Evolutionary conservation across 2,329 filamentous ascomycete genomes (phyloP), one percentile per base, ranked within the genome.

Genomic region (Sordariomycetes sp.): DNA sequence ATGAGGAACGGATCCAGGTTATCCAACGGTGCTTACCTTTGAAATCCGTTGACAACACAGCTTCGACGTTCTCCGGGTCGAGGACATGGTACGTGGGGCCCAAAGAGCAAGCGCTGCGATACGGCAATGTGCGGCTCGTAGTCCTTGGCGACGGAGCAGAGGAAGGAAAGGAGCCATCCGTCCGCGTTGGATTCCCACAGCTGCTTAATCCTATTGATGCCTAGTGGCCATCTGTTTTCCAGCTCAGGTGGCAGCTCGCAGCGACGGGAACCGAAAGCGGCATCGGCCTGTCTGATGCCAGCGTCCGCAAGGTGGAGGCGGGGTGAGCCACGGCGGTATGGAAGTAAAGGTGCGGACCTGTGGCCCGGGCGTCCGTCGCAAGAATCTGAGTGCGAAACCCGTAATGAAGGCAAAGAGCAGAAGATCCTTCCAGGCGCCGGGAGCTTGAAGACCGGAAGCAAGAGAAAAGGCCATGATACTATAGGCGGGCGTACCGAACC

Each of bases 11-110:
- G n/a, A n/a, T n/a, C n/a, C 28, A 32, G 28, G 8, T 32, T 32
- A 32, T 32, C n/a, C n/a, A n/a, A n/a, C n/a, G n/a, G n/a, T 34
- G n/a, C 25, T 10, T 57, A 59, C 58, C 55, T 15, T 68, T 64
- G 61, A 79, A 80, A 52, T 76, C 71, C 1, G 72, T 72, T 1
- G 76, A 73, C 2, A 80, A 68, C 10, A 80, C 68, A 1, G 76
- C 71, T 61, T 80, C 73, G 50, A 80, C 67, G 59, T 80, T 80
- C 53, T 73, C 70, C 1, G 72, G 69, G 48, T 79, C 76, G 15
- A 64, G 36, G 13, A 60, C 61, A 32, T 56, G 35, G 36, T 59
- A 63, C 13, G 45, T 53, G 45, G 7, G 32, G 50, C 50, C 50
- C 50, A 17, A 52, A 13, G 13, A 22, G 50, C 25, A 52, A 20